Evolutionary conservation across 305 asterid species (phyloP).

Genomic region (Ajuga reptans): DNA sequence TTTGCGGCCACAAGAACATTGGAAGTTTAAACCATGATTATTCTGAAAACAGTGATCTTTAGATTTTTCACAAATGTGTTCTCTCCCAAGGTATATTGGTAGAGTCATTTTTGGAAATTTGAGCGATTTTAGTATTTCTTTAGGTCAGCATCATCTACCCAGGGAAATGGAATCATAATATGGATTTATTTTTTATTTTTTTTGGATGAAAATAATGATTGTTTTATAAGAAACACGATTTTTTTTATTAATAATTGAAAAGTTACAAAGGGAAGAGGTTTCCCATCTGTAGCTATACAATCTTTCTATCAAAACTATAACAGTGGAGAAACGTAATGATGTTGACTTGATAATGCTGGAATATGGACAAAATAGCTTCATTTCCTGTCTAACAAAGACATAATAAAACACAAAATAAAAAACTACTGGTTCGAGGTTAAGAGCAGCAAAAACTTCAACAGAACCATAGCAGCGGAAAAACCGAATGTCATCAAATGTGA

Average conservation of each 20-base stretch:
- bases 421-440: not conserved
- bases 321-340: not conserved
- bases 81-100: conserved; percentile 14
- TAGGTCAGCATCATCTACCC: not conserved
- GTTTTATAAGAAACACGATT: no score
- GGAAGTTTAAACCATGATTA: conserved; percentile 10
- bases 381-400: conserved; percentile 8
- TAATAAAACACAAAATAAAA: not conserved
- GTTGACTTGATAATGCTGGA: conserved; percentile 5
- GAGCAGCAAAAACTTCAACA: conserved; percentile 5
- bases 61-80: not conserved
- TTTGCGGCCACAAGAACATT: not conserved
- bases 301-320: no score
- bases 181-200: no score
- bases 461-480: conserved; percentile 7
- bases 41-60: conserved; percentile 10
- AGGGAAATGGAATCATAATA: not conserved
- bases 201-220: no score
- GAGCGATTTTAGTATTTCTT: conserved; percentile 10
- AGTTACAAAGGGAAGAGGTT: no score
- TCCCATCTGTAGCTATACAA: no score
- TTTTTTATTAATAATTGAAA: no score
- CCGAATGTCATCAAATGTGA: conserved; percentile 6
- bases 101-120: not conserved
- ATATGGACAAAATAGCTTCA: conserved; percentile 5